A percentile compares a stretch with the other conserved stretches of the same genome.
phyloP scores from a whole-genome alignment of 2,329 filamentous ascomycete species.

The Talaromyces sp. region DNA sequence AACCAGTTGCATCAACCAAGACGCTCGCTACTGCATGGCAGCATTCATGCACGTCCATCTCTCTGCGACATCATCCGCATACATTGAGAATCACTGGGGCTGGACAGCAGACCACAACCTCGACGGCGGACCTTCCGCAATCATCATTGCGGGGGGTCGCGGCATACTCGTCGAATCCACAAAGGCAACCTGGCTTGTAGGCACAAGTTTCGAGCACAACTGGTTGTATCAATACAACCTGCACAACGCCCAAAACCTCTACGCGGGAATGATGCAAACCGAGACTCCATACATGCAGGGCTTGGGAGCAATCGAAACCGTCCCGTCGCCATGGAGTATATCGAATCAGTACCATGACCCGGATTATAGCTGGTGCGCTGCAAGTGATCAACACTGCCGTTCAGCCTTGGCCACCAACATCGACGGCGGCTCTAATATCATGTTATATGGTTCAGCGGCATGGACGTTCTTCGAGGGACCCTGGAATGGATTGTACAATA shows the following conservation, averaged over 20 bases:
- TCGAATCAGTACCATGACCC: constrained; percentile 30
- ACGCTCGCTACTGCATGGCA: constrained; percentile 45
- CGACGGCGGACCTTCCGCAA: constrained; percentile 36
- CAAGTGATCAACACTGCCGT: constrained; percentile 31
- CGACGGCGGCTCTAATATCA: constrained; percentile 32
- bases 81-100: constrained; percentile 55
- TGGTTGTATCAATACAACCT: constrained; percentile 52
- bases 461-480: constrained; percentile 36
- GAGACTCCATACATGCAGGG: constrained; percentile 40
- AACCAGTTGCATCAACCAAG: constrained; percentile 35
- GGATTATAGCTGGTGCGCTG: constrained; percentile 33
- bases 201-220: constrained; percentile 49
- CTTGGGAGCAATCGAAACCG: constrained; percentile 25
- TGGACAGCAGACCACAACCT: constrained; percentile 53
- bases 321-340: constrained; percentile 33
- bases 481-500: constrained; percentile 27
- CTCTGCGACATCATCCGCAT: constrained; percentile 46
- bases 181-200: constrained; percentile 47
- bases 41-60: constrained; percentile 54
- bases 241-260: constrained; percentile 44
- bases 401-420: constrained; percentile 32
- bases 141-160: constrained; percentile 40
- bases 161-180: constrained; percentile 45
- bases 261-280: constrained; percentile 38
- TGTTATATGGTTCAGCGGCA: constrained; percentile 35